phyloP scores from a whole-genome alignment of 306 rosid species.

The Canavalia ensiformis region DNA sequence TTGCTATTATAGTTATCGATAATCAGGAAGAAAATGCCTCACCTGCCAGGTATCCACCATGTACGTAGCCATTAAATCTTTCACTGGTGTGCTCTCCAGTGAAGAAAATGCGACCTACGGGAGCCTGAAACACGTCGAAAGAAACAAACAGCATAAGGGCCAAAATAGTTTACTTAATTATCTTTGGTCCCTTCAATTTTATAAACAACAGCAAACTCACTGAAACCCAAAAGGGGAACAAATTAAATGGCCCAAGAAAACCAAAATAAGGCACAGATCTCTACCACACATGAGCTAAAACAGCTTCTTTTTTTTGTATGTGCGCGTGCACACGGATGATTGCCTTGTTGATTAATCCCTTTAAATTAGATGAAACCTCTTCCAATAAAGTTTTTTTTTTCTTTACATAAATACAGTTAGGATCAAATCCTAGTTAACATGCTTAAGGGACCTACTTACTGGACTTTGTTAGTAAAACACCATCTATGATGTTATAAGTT shows the following conservation, averaged over 20 bases:
- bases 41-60: conserved; percentile 93
- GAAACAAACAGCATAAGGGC: conserved; percentile 1
- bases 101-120: conserved; percentile 84
- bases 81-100: conserved; percentile 95
- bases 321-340: too few species aligned
- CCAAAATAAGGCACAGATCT: too few species aligned
- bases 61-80: conserved; percentile 89
- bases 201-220: conserved; percentile 4
- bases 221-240: neutral
- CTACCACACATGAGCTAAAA: too few species aligned
- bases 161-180: neutral
- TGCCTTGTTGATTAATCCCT: too few species aligned
- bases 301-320: too few species aligned
- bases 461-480: neutral
- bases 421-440: neutral
- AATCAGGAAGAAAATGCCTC: conserved; percentile 25
- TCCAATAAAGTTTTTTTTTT: too few species aligned
- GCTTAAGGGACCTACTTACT: too few species aligned
- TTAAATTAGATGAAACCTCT: too few species aligned
- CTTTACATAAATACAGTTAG: neutral
- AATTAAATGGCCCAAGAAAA: neutral
- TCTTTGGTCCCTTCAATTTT: neutral
- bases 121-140: conserved; percentile 62
- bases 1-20: conserved; percentile 4
- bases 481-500: conserved; percentile 12